These are phyloP conservation scores for Cadophora sp. DNA, from an alignment of 2,329 filamentous ascomycete species.

Conservation along the genomic window DNA sequence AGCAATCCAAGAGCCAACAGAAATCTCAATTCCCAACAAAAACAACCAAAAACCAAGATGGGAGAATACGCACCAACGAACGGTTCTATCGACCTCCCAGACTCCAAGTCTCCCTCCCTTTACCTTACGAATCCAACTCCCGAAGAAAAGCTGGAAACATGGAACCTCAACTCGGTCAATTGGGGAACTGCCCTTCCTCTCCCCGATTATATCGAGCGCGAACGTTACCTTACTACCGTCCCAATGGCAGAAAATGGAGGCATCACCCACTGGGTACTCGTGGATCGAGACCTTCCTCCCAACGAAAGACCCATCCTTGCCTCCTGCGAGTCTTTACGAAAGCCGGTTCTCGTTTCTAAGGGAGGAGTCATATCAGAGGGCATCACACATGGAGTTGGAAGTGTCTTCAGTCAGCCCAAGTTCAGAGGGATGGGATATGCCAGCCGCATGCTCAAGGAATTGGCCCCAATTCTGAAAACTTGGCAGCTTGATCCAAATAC, in stretches of 20 bases:
- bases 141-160: slow-evolving; percentile 60
- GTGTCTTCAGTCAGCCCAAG: slow-evolving; percentile 76
- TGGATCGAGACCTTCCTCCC: slow-evolving; percentile 50
- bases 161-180: slow-evolving; percentile 59
- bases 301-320: slow-evolving; percentile 62
- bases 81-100: slow-evolving; percentile 33
- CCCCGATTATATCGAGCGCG: slow-evolving; percentile 64
- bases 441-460: slow-evolving; percentile 73
- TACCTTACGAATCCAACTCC: slow-evolving; percentile 62
- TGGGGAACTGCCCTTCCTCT: slow-evolving; percentile 66
- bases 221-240: slow-evolving; percentile 61
- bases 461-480: slow-evolving; percentile 61
- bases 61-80: slow-evolving; percentile 27
- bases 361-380: slow-evolving; percentile 57
- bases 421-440: slow-evolving; percentile 79
- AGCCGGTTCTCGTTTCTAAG: slow-evolving; percentile 59
- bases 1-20: slow-evolving; percentile 6
- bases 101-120: slow-evolving; percentile 46
- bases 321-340: slow-evolving; percentile 69
- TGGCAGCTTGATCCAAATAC: slow-evolving; percentile 55
- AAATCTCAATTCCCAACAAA: not conserved
- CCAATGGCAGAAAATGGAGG: slow-evolving; percentile 65
- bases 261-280: slow-evolving; percentile 67
- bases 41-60: slow-evolving; percentile 25
- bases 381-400: slow-evolving; percentile 76